A percentile compares a stretch with the other conserved stretches of the same genome.
These are phyloP conservation scores for Solanum lignicaule DNA, from an alignment of 257 asterid genomes.

Conservation along the genomic window DNA sequence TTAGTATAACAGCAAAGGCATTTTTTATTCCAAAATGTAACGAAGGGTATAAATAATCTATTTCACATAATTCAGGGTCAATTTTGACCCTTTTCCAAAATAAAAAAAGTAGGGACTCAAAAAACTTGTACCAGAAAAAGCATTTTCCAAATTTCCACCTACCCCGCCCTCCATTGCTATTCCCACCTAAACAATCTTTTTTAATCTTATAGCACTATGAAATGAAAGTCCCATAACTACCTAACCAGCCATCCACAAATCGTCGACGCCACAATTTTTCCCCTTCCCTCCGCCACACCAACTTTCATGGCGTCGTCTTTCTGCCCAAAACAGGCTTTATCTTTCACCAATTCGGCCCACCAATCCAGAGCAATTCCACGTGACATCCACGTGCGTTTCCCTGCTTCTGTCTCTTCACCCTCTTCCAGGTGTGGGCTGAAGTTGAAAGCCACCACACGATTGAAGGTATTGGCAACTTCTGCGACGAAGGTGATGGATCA, in stretches of 20 bases:
- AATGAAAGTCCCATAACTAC: neutral
- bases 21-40: too few species aligned
- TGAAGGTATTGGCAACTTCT: constrained; percentile 45
- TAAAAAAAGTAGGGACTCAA: neutral
- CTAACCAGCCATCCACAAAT: constrained; percentile 10
- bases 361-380: constrained; percentile 15
- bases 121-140: neutral
- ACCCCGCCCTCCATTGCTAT: constrained; percentile 1
- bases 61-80: too few species aligned
- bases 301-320: constrained; percentile 25
- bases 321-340: constrained; percentile 25
- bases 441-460: constrained; percentile 1
- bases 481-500: constrained; percentile 58
- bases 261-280: constrained; percentile 7
- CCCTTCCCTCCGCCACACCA: neutral
- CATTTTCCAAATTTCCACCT: constrained; percentile 1
- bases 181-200: neutral
- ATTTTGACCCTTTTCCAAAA: too few species aligned
- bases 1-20: too few species aligned
- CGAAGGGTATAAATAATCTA: too few species aligned
- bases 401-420: constrained; percentile 17
- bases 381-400: constrained; percentile 26
- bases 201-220: neutral
- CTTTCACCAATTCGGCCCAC: constrained; percentile 17
- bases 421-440: constrained; percentile 13